Evolutionary conservation across 2,329 filamentous ascomycete genomes (phyloP), one percentile per base, ranked within the genome.

Genomic region (Decorospora gaudefroyi): DNA sequence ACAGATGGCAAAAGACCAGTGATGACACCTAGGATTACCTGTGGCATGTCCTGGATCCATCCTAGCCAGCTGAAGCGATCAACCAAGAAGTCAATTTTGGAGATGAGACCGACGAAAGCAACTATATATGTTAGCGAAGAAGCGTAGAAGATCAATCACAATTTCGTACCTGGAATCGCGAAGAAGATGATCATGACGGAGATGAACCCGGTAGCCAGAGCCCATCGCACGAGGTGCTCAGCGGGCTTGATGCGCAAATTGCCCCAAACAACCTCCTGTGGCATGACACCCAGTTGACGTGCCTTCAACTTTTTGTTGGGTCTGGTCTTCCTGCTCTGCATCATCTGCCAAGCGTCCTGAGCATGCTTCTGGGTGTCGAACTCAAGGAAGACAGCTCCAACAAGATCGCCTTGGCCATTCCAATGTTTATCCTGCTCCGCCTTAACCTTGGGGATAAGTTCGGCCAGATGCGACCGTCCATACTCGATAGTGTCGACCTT

Each of bases 331-430:
- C 56, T 46, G 26, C 49, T 47, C 56, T 72, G 46, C 64, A 69
- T 69, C 61, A 87, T 82, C 69, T 96, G 90, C 71, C 83, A 90
- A 12, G 92, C 92, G 37, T 83, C 80, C 69, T 97, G 90, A 6
- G 93, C 93, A 46, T 87, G 86, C 43, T 84, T 81, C 69, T 96
- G 91, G 4, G 79, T 83, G 46, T 82, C 78, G 62, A 96, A 99
- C 65, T 96, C 88, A 47, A 97, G 82, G 64, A 99, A 97, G 4
- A 93, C 87, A 12, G 88, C 86, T 1, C 86, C 82, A 5, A 90
- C 76, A 39, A 85, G 81, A 38, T 84, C 79, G 31, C 79, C 82
- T 26, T 87, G 79, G 37, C 87, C 85, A 10, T 78, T 76, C 41
- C 79, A 81, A 63, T 89, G 87, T 42, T 79, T 76, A 38, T 77